Evolutionary conservation across 176 grass and related monocot genomes (phyloP), one percentile per base, ranked within the genome.

Genomic region (Musa troglodytarum): DNA sequence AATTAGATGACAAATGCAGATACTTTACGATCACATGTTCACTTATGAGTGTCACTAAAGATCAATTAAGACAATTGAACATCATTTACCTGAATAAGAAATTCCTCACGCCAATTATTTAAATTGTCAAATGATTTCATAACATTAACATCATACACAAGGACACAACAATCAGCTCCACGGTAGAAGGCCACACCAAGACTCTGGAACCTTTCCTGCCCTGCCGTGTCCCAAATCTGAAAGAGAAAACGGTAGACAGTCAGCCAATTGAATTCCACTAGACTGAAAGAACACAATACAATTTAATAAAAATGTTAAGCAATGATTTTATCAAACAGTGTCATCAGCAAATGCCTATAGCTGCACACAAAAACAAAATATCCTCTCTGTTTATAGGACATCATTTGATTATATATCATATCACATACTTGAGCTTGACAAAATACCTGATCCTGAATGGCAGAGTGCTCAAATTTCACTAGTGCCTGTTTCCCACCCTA

Each of bases 101-200:
- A 96, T 77, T 96, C 92, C 59, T 96, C 92, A 72, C 87, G 89
- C 92, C 92, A 96, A 56, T 83, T 96, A 76, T 96, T 96, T 14
- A 96, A 85, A 67, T 79, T 91, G 78, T 96, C 89, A 76, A 96
- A 96, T 66, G 92, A 96, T 70, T 96, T 96, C 78, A 86, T 90
- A 23, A 96, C 87, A 68, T 96, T 96, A 19, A 96, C 92, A 78
- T 96, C 92, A 22, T 96, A 96, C 69, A 89, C 85, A 63, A 96
- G 87, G 70, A 96, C 89, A 81, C 92, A 96, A 65, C 92, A 96
- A 73, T 96, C 92, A 73, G 92, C 92, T 80, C 92, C 92, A 54
- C 92, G 79, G 57, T 96, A 96, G 81, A 96, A 96, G 51, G 92
- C 92, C 21, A 96, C 92, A 73, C 92, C 92, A 86, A 96, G 92